phyloP scores from a whole-genome alignment of 2,329 filamentous ascomycete genomes.

The Epicoccum sorghinum region DNA sequence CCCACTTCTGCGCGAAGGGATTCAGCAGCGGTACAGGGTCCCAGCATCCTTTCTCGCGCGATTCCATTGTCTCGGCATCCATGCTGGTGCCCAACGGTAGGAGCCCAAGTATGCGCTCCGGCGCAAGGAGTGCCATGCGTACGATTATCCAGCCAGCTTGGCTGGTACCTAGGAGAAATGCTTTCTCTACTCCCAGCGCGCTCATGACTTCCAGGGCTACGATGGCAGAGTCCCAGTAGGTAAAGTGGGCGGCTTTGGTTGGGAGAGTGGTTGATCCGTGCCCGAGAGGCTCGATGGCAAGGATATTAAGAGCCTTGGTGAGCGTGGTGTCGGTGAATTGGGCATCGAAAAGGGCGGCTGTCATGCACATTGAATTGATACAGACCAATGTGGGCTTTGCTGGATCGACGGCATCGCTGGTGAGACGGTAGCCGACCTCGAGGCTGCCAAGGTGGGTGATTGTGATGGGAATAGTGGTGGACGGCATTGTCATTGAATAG shows the following conservation, averaged over 20 bases:
- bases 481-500: constrained; percentile 3
- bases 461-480: constrained; percentile 8
- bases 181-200: constrained; percentile 1
- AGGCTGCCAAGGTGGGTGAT: constrained; percentile 18
- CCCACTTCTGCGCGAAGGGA: constrained; percentile 49
- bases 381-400: constrained; percentile 15
- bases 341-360: constrained; percentile 13
- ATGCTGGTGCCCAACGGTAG: constrained; percentile 60
- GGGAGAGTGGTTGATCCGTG: constrained; percentile 53
- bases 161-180: constrained; percentile 11
- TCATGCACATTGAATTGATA: constrained; percentile 25
- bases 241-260: constrained; percentile 13
- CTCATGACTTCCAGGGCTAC: constrained; percentile 16
- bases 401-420: constrained; percentile 11
- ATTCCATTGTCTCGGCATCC: constrained; percentile 55
- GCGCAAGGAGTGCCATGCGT: constrained; percentile 15
- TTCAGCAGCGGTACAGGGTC: constrained; percentile 47
- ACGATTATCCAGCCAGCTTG: constrained; percentile 16
- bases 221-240: constrained; percentile 16
- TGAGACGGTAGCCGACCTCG: constrained; percentile 19
- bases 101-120: constrained; percentile 53
- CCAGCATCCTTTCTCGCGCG: constrained; percentile 57
- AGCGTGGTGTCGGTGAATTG: constrained; percentile 48
- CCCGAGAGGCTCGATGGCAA: constrained; percentile 60
- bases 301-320: constrained; percentile 51